Conservation (phyloP, 176 grass and related monocot species). For the Oryza brachyantha region DNA sequence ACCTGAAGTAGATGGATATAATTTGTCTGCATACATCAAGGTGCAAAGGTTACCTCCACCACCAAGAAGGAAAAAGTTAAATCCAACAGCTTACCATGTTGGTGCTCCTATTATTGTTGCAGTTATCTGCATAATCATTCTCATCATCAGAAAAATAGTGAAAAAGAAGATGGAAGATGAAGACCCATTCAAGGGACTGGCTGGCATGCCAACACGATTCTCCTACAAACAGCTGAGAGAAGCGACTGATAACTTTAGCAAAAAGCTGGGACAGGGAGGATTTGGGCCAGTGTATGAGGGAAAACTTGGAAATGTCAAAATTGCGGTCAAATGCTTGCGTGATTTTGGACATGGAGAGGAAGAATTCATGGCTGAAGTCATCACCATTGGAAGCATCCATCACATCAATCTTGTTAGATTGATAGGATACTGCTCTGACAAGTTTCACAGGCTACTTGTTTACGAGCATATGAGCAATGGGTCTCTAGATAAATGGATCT, state of each 20-base stretch:
- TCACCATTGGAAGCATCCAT: constrained; percentile 73
- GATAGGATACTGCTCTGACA: constrained; percentile 73
- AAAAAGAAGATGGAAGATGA: constrained; percentile 43
- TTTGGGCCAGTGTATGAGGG: constrained; percentile 75
- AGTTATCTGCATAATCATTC: constrained; percentile 38
- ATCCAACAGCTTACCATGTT: constrained; percentile 22
- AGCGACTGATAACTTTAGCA: constrained; percentile 74
- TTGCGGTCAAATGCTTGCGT: constrained; percentile 65
- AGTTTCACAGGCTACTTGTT: constrained; percentile 68
- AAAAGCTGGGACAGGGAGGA: constrained; percentile 83
- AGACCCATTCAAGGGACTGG: constrained; percentile 53
- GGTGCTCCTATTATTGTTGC: constrained; percentile 26
- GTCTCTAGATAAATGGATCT: constrained; percentile 79
- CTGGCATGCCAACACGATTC: constrained; percentile 70
- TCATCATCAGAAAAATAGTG: constrained; percentile 32
- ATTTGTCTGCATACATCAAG: constrained; percentile 78
- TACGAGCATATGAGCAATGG: constrained; percentile 79
- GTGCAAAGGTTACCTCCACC: constrained; percentile 48
- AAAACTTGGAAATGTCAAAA: constrained; percentile 44
- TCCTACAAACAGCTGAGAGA: constrained; percentile 61
- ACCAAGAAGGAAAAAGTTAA: constrained; percentile 31
- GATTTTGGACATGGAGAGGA: constrained; percentile 65
- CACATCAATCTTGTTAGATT: constrained; percentile 78
- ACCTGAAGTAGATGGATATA: constrained; percentile 39
- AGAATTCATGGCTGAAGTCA: constrained; percentile 80